Evolutionary conservation across 352 stramenopile species (phyloP).

Genomic region (Pythium insidiosum): DNA sequence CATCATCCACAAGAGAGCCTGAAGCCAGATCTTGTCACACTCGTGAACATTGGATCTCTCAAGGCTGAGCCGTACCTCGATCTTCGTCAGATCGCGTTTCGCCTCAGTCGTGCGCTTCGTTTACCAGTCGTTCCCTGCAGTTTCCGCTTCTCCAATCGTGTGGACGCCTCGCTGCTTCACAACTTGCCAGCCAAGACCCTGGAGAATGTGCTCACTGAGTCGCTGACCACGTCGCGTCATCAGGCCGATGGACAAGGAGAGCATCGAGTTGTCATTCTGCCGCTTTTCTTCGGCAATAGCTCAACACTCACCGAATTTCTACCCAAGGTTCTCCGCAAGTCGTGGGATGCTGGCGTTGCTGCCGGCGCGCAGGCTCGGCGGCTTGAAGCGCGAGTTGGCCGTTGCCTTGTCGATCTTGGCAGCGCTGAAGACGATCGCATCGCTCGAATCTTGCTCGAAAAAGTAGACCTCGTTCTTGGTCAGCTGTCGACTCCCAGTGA

Average conservation of each 20-base stretch:
- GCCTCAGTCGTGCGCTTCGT: conserved; percentile 44
- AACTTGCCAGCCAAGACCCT: conserved; percentile 55
- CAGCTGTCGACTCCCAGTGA: conserved; percentile 11
- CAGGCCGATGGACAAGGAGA: no score
- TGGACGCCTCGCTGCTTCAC: conserved; percentile 46
- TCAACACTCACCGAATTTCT: conserved; percentile 71
- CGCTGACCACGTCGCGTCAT: no score
- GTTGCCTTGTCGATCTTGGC: conserved; percentile 49
- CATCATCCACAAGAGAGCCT: background rate
- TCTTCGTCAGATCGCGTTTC: conserved; percentile 64
- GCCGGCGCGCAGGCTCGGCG: no score
- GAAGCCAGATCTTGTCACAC: conserved; percentile 22
- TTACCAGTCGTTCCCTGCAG: conserved; percentile 58
- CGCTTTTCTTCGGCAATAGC: conserved; percentile 77
- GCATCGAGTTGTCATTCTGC: conserved; percentile 45
- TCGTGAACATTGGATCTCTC: conserved; percentile 75
- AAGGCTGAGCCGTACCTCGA: conserved; percentile 60
- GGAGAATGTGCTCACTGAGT: conserved; percentile 45
- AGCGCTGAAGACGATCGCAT: conserved; percentile 43
- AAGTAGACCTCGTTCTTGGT: conserved; percentile 30
- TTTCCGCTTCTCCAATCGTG: conserved; percentile 74
- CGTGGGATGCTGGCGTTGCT: conserved; percentile 19
- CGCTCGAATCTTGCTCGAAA: conserved; percentile 50
- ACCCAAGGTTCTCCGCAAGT: conserved; percentile 43
- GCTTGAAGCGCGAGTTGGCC: conserved; percentile 32